Evolutionary conservation across 371 early-diverging fungal genomes (phyloP), one percentile per base, ranked within the genome.

Genomic region (Funneliformis caledonium): DNA sequence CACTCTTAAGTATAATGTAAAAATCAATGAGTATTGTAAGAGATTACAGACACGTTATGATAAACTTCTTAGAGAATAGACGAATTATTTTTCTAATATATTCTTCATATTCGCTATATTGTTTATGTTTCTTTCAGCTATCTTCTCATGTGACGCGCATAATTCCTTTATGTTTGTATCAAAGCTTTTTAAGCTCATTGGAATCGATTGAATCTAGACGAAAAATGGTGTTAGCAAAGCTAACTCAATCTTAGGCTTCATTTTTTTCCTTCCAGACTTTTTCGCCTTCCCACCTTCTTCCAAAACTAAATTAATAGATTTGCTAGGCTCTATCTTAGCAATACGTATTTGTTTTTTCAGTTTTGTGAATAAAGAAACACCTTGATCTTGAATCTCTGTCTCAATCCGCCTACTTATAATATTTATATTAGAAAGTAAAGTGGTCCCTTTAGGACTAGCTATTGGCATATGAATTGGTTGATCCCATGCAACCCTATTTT

Each of bases 401-500:
- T 68, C 33, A 31, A 0, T 62, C 14, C 62, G 14, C 14, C 6
- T 5, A 5, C 14, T 14, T 5, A 62, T 31, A 62, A 62, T 5
- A 62, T 62, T 62, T 62, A 62, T 62, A 62, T 14, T 62, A 11
- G 62, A 62, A 47, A 37, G 37, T 2, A 2, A 37, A 37, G n/a
- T n/a, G n/a, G n/a, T n/a, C n/a, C n/a, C n/a, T n/a, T n/a, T n/a
- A n/a, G n/a, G n/a, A n/a, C n/a, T n/a, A n/a, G 2, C 37, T 37
- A 37, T 37, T 37, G 37, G 37, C 2, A 37, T 37, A 37, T 37
- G 37, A 37, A 76, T 76, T 61, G 64, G 62, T 76, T 76, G 62
- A 62, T 76, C 14, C 64, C 76, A 76, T 11, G 42, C 2, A 76
- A 76, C 62, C 42, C 76, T 73, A 73, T 76, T 76, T 12, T 62